Evolutionary conservation across 768 basidiomycete genomes (phyloP).

Genomic region (Hericium rajendrae): DNA sequence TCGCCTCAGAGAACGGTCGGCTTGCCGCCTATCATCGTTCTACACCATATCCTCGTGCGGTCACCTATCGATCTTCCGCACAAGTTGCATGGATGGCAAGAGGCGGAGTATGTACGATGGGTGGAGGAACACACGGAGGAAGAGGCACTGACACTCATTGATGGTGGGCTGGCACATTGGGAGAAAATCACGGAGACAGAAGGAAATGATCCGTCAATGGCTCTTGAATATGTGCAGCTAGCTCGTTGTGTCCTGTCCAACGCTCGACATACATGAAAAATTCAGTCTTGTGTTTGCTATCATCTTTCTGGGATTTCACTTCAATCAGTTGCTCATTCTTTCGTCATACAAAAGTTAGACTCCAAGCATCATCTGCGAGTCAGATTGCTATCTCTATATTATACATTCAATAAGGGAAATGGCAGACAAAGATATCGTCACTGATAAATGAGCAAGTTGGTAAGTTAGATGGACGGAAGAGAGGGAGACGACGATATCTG

Average conservation of each 20-base stretch:
- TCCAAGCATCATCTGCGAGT: no score
- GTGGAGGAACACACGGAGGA: conserved; percentile 80
- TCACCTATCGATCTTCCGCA: conserved; percentile 84
- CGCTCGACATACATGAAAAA: conserved; percentile 12
- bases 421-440: no score
- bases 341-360: no score
- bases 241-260: conserved; percentile 57
- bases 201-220: conserved; percentile 35
- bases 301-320: no score
- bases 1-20: conserved; percentile 59
- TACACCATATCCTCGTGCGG: conserved; percentile 88
- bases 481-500: no score
- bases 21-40: conserved; percentile 77
- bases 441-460: no score
- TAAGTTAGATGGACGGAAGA: no score
- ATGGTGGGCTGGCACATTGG: conserved; percentile 71
- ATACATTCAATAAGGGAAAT: no score
- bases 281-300: no score
- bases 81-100: conserved; percentile 85
- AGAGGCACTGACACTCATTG: conserved; percentile 75
- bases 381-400: no score
- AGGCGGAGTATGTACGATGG: conserved; percentile 95
- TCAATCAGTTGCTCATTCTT: no score
- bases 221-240: conserved; percentile 54
- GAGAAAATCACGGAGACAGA: conserved; percentile 59